Percentiles rank a stretch among this genome's conserved stretches.
Evolutionary conservation across 345 rosid genomes (phyloP).

Genomic region (Luvunga scandens): DNA sequence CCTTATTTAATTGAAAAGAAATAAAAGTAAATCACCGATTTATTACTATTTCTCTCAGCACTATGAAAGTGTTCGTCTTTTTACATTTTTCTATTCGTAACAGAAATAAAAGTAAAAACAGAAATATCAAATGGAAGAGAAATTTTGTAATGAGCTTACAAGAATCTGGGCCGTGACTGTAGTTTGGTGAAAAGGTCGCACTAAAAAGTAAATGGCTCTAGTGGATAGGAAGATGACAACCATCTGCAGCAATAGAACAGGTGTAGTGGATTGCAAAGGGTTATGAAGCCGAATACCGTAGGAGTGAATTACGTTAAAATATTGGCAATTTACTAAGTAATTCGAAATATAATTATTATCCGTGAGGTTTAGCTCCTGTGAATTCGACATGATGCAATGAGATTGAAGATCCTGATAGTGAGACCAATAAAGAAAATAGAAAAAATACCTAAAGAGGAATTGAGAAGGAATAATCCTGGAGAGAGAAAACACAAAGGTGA

Average conservation of each 20-base stretch:
- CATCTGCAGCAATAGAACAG: not conserved
- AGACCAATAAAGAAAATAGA: not conserved
- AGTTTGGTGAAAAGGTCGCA: constrained; percentile 10
- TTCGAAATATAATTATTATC: not conserved
- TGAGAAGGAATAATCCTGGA: not conserved
- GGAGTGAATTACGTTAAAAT: no score
- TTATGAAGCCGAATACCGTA: not conserved
- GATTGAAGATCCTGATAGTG: not conserved
- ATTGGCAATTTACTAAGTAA: not conserved
- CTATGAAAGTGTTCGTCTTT: no score
- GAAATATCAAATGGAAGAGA: no score
- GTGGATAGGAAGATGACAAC: not conserved
- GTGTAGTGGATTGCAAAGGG: not conserved
- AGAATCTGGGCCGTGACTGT: constrained; percentile 9
- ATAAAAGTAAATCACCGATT: no score
- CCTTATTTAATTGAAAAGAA: no score
- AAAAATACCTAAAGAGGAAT: not conserved
- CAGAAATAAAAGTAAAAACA: no score
- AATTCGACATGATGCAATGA: not conserved
- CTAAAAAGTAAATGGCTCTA: not conserved
- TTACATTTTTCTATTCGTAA: no score
- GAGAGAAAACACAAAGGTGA: not conserved
- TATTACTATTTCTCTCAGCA: no score
- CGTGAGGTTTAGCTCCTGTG: not conserved
- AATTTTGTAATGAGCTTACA: not conserved